Conservation (phyloP, 805 yeast genomes). For the Pichia nanzhaoensis region DNA sequence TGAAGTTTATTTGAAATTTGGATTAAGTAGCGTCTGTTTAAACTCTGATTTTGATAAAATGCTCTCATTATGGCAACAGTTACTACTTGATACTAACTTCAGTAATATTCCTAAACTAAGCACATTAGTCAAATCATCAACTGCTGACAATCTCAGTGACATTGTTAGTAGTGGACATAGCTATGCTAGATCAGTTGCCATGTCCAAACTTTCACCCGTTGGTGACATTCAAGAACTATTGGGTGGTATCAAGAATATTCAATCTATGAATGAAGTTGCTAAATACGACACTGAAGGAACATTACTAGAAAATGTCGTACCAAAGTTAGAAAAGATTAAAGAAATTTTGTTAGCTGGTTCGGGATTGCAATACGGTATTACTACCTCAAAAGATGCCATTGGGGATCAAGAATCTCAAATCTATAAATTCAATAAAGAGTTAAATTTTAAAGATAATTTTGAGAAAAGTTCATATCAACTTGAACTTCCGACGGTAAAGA, state of each 20-base stretch:
- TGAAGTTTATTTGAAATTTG: conserved; percentile 46
- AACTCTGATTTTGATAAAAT: conserved; percentile 55
- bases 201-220: conserved; percentile 54
- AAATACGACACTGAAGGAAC: conserved; percentile 43
- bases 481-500: not conserved
- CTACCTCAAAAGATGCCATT: conserved; percentile 46
- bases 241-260: conserved; percentile 72
- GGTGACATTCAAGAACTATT: conserved; percentile 57
- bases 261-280: conserved; percentile 57
- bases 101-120: conserved; percentile 58
- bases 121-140: conserved; percentile 64
- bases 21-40: conserved; percentile 62
- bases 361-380: conserved; percentile 46
- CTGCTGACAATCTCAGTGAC: conserved; percentile 68
- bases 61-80: conserved; percentile 58
- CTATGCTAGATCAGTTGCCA: conserved; percentile 65
- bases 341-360: conserved; percentile 36
- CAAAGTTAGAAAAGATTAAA: conserved; percentile 51
- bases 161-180: conserved; percentile 87
- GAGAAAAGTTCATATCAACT: conserved; percentile 14
- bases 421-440: conserved; percentile 25
- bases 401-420: conserved; percentile 32
- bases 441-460: conserved; percentile 10
- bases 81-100: conserved; percentile 66
- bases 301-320: conserved; percentile 53